A percentile compares a stretch with the other conserved stretches of the same genome.
phyloP scores from a whole-genome alignment of 148 eudicot genomes.

The Mesembryanthemum crystallinum region DNA sequence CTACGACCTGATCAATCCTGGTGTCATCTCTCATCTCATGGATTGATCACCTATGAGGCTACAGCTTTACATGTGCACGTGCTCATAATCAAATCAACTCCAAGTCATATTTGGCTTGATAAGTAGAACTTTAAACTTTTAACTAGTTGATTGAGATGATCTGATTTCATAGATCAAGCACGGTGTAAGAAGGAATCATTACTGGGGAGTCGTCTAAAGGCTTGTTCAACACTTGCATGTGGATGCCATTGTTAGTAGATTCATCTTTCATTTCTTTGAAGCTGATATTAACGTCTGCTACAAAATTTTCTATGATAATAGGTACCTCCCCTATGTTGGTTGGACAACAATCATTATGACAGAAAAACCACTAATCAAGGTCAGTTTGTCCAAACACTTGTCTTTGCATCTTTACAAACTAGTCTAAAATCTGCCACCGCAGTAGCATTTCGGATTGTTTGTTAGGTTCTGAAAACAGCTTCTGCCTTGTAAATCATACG shows the following conservation, averaged over 20 bases:
- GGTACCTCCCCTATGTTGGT: constrained; percentile 31
- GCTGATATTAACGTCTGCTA: neutral
- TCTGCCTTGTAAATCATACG: no score
- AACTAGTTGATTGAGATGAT: no score
- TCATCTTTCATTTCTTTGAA: neutral
- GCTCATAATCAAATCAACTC: no score
- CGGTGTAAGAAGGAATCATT: no score
- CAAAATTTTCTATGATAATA: constrained; percentile 22
- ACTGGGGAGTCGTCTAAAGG: neutral
- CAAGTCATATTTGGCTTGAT: no score
- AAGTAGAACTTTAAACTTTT: no score
- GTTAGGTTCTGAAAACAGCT: no score
- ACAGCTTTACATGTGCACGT: no score
- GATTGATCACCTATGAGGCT: no score
- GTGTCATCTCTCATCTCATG: no score
- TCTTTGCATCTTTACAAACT: neutral
- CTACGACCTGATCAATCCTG: no score
- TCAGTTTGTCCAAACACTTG: neutral
- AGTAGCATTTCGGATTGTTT: neutral
- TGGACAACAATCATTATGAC: constrained; percentile 63
- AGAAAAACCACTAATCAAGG: constrained; percentile 48
- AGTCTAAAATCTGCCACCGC: neutral
- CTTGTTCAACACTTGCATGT: neutral
- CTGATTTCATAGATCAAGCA: no score
- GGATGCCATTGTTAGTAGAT: neutral